Percentiles rank a stretch among this genome's conserved stretches.
phyloP scores from a whole-genome alignment of 2,329 filamentous ascomycete genomes.

The Arachnopeziza araneosa region DNA sequence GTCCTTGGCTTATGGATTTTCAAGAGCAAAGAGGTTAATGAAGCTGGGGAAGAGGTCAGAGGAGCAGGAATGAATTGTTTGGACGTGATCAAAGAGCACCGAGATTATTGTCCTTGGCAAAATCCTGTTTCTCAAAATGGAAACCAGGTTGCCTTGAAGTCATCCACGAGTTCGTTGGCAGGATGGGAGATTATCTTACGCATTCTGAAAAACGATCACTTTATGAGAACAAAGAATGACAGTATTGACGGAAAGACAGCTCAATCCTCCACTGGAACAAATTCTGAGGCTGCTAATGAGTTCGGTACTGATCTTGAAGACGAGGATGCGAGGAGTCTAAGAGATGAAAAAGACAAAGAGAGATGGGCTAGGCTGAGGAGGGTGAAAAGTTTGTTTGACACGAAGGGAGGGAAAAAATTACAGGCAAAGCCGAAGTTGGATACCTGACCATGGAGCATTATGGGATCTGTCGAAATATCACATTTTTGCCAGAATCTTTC shows the following conservation, averaged over 20 bases:
- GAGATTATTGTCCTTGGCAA: slow-evolving; percentile 80
- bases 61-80: slow-evolving; percentile 58
- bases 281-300: slow-evolving; percentile 5
- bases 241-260: slow-evolving; percentile 7
- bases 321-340: slow-evolving; percentile 35
- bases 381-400: slow-evolving; percentile 66
- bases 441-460: neutral
- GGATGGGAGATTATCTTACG: slow-evolving; percentile 52
- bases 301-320: slow-evolving; percentile 24
- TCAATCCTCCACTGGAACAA: slow-evolving; percentile 2
- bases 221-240: slow-evolving; percentile 20
- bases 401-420: slow-evolving; percentile 51
- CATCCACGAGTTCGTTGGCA: slow-evolving; percentile 32
- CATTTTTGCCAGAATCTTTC: too few relatives aligned
- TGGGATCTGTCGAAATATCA: too few relatives aligned
- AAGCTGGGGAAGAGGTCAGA: slow-evolving; percentile 45
- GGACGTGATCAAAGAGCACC: slow-evolving; percentile 66
- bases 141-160: slow-evolving; percentile 23
- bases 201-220: slow-evolving; percentile 52
- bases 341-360: slow-evolving; percentile 62
- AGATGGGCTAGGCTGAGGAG: slow-evolving; percentile 65
- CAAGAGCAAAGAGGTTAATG: slow-evolving; percentile 63
- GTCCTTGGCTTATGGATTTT: slow-evolving; percentile 94
- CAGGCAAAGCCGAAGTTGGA: neutral
- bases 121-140: slow-evolving; percentile 56